A percentile compares a stretch with the other conserved stretches of the same genome.
phyloP scores from a whole-genome alignment of 192 early-diverging fungal genomes.

The Mortierella alpina region DNA sequence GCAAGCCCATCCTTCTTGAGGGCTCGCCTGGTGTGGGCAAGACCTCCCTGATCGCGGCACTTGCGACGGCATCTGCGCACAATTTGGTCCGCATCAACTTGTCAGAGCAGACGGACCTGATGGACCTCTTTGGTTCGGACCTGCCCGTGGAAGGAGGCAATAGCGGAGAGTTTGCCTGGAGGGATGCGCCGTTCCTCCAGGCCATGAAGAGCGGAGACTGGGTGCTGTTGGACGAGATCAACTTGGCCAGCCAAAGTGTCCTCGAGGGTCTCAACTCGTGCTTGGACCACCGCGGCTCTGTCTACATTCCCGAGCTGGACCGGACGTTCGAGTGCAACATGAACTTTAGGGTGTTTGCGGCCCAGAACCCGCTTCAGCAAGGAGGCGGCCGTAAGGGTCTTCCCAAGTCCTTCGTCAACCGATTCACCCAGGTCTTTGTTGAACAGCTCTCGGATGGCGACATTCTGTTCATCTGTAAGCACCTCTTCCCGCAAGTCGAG shows the following conservation, averaged over 20 bases:
- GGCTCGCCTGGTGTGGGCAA: constrained; percentile 99
- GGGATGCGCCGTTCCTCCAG: constrained; percentile 95
- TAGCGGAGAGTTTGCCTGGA: constrained; percentile 93
- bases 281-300: constrained; percentile 95
- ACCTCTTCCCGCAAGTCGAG: constrained; percentile 65
- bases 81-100: constrained; percentile 94
- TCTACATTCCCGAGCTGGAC: constrained; percentile 97
- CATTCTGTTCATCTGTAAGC: constrained; percentile 77
- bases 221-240: constrained; percentile 97
- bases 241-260: constrained; percentile 98
- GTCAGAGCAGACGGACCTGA: constrained; percentile 98
- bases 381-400: constrained; percentile 99
- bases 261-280: constrained; percentile 99
- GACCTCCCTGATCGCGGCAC: constrained; percentile 86
- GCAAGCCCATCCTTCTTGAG: constrained; percentile 93
- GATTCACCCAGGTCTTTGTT: constrained; percentile 96
- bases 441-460: constrained; percentile 85
- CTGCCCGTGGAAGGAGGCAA: constrained; percentile 91
- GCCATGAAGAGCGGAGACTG: constrained; percentile 97
- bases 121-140: constrained; percentile 98
- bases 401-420: constrained; percentile 96
- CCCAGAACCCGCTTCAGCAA: constrained; percentile 96
- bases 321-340: constrained; percentile 80
- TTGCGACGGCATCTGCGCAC: constrained; percentile 86
- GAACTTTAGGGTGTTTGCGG: constrained; percentile 94